A percentile compares a stretch with the other conserved stretches of the same genome.
Conservation (phyloP, 352 stramenopile species). For the Blastocystis sp. region DNA sequence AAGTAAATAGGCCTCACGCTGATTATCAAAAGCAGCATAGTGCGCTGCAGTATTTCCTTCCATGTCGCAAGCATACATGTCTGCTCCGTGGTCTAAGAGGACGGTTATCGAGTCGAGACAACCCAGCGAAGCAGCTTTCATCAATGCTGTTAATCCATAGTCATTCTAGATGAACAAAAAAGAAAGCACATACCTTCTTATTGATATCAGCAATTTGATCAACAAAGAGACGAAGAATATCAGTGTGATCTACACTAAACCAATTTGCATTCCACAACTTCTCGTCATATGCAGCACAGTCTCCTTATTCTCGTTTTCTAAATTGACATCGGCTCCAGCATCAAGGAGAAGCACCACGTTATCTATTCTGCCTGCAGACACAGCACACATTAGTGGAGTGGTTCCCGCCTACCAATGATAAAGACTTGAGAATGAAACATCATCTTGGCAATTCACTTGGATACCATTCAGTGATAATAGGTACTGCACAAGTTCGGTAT, state of each 20-base stretch:
- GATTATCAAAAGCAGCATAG: constrained; percentile 54
- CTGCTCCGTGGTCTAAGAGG: background rate
- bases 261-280: background rate
- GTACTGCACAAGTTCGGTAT: background rate
- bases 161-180: background rate
- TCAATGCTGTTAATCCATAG: constrained; percentile 32
- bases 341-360: background rate
- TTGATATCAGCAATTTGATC: constrained; percentile 18
- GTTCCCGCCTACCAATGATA: background rate
- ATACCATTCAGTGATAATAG: background rate
- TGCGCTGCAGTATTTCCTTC: constrained; percentile 45
- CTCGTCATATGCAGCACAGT: constrained; percentile 42
- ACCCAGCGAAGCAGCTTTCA: constrained; percentile 16
- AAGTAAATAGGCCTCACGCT: constrained; percentile 4
- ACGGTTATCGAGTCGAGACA: background rate
- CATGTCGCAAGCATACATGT: background rate
- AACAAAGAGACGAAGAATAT: background rate
- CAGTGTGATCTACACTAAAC: background rate
- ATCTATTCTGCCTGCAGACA: constrained; percentile 30
- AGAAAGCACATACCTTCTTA: background rate
- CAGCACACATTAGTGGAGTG: constrained; percentile 47
- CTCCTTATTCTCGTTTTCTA: constrained; percentile 45
- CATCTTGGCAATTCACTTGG: constrained; percentile 3
- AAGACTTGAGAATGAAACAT: background rate
- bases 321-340: constrained; percentile 35